These are phyloP conservation scores for Russula emetica DNA, from an alignment of 768 basidiomycete species.

Conservation along the genomic window DNA sequence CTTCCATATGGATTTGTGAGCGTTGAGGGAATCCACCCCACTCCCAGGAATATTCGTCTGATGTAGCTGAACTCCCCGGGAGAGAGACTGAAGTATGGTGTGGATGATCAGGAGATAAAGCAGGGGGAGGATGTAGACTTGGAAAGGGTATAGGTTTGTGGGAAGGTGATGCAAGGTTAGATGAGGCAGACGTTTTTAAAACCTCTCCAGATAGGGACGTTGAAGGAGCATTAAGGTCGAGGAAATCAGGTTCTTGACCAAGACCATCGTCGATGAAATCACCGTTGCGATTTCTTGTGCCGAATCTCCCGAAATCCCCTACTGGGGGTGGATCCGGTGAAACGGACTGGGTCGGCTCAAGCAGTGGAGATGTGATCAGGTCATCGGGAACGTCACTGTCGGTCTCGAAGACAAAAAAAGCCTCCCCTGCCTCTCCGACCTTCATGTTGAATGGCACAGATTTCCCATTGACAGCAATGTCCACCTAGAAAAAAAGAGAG, in stretches of 20 bases:
- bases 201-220: neutral
- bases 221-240: constrained; percentile 66
- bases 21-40: constrained; percentile 88
- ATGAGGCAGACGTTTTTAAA: neutral
- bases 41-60: constrained; percentile 86
- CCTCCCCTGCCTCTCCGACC: constrained; percentile 97
- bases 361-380: constrained; percentile 88
- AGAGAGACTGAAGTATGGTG: constrained; percentile 9
- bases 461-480: constrained; percentile 80
- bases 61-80: constrained; percentile 15
- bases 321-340: constrained; percentile 31
- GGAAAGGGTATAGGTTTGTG: constrained; percentile 39
- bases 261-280: constrained; percentile 28
- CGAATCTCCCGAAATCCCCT: constrained; percentile 40
- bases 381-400: constrained; percentile 91
- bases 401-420: constrained; percentile 98
- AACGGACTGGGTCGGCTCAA: constrained; percentile 54
- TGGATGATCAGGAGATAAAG: constrained; percentile 49
- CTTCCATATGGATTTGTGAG: constrained; percentile 57
- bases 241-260: constrained; percentile 67
- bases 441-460: constrained; percentile 95
- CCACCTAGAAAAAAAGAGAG: constrained; percentile 52
- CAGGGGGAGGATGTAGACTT: constrained; percentile 49
- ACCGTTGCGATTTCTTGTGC: constrained; percentile 35
- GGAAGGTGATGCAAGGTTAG: constrained; percentile 17